phyloP scores from a whole-genome alignment of 495 filamentous ascomycete species.

The Aspergillus sclerotioniger region DNA sequence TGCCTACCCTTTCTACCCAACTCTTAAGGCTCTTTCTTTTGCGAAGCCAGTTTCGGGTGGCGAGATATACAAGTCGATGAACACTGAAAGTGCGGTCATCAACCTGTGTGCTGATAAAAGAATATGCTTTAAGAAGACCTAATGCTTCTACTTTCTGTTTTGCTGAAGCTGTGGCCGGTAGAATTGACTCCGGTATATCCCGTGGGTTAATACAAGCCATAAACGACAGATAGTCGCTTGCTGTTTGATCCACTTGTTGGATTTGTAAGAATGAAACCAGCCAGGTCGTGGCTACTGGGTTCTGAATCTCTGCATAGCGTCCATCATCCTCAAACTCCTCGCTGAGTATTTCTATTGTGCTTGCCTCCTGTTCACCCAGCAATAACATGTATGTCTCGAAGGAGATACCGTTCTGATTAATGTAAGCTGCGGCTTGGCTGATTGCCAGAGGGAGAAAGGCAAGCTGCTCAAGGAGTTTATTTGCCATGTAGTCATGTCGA shows the following conservation, averaged over 20 bases:
- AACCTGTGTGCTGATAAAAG: not conserved
- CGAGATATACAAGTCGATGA: constrained; percentile 5
- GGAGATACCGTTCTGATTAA: constrained; percentile 39
- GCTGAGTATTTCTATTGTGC: constrained; percentile 37
- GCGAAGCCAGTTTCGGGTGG: not conserved
- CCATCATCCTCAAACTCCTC: constrained; percentile 48
- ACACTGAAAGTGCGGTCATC: not conserved
- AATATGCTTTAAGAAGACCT: not conserved
- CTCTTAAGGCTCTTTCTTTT: too few relatives aligned
- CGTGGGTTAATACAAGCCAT: constrained; percentile 25
- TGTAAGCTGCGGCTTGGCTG: constrained; percentile 44
- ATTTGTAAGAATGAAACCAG: constrained; percentile 52
- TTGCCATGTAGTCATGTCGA: constrained; percentile 10
- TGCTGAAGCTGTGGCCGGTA: too few relatives aligned
- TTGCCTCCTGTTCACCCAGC: constrained; percentile 37
- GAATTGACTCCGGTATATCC: not conserved
- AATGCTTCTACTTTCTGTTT: not conserved
- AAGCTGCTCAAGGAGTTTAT: constrained; percentile 27
- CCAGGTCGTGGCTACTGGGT: constrained; percentile 55
- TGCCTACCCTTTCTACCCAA: not conserved
- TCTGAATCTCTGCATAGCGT: constrained; percentile 41
- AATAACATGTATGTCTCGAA: constrained; percentile 44
- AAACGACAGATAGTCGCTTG: constrained; percentile 37
- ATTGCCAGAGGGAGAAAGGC: constrained; percentile 39
- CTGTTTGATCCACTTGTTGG: constrained; percentile 20